Conservation (phyloP, 2,329 filamentous ascomycete species). For the Phialophora tarda region DNA sequence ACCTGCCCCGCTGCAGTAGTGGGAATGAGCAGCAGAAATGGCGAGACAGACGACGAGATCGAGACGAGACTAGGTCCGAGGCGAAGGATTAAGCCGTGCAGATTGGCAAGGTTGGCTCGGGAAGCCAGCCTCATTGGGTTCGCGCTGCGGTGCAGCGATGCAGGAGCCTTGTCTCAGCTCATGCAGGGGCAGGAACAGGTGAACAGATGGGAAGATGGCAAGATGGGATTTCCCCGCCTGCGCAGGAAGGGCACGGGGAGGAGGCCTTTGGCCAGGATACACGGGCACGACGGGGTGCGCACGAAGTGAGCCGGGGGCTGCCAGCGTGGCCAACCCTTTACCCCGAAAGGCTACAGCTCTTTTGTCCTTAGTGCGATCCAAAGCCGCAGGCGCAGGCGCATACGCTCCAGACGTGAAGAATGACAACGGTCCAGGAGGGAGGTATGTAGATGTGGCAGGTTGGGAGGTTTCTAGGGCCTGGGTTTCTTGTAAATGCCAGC, state of each 20-base stretch:
- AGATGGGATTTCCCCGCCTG: neutral
- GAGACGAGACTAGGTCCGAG: slow-evolving; percentile 1
- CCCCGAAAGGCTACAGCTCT: neutral
- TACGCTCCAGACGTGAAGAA: neutral
- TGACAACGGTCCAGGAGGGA: neutral
- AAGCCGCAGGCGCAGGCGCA: neutral
- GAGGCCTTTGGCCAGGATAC: neutral
- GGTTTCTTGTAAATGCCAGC: neutral
- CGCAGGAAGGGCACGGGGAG: neutral
- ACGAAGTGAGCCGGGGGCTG: neutral
- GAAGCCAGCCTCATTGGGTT: slow-evolving; percentile 12
- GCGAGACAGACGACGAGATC: neutral
- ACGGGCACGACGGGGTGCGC: no score
- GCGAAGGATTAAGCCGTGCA: neutral
- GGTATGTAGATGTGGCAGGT: neutral
- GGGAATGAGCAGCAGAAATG: slow-evolving; percentile 1
- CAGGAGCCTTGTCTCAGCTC: slow-evolving; percentile 6
- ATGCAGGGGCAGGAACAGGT: slow-evolving; percentile 4
- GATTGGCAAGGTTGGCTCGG: slow-evolving; percentile 10
- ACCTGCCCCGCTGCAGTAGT: neutral
- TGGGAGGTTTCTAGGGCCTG: no score
- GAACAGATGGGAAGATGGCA: neutral
- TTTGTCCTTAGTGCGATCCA: neutral
- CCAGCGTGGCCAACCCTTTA: neutral
- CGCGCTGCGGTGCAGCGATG: neutral